phyloP scores from a whole-genome alignment of 768 basidiomycete species.

The Clathrus columnatus region DNA sequence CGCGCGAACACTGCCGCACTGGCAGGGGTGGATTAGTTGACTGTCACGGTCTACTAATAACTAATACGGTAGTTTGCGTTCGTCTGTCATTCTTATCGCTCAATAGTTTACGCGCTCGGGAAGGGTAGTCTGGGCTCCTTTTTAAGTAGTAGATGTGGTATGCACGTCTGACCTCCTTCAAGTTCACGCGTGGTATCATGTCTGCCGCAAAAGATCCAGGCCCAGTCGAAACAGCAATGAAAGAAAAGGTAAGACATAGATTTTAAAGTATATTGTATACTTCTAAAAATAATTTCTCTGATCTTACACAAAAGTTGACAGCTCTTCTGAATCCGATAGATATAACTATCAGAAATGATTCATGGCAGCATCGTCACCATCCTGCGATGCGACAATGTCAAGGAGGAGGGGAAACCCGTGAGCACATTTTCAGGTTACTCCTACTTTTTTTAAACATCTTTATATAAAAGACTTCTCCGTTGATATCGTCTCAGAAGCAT shows the following conservation, averaged over 20 bases:
- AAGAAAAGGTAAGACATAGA: slow-evolving; percentile 20
- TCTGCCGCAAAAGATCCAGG: slow-evolving; percentile 21
- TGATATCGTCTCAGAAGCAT: slow-evolving; percentile 60
- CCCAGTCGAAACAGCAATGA: slow-evolving; percentile 52
- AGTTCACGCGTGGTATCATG: slow-evolving; percentile 8
- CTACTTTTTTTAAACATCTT: not conserved
- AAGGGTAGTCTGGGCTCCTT: not conserved
- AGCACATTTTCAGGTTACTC: slow-evolving; percentile 24
- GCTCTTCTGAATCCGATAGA: slow-evolving; percentile 50
- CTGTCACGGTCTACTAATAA: not conserved
- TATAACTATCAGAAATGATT: slow-evolving; percentile 70
- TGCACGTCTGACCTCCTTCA: not conserved
- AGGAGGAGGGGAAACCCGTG: slow-evolving; percentile 76
- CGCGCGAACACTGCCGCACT: too few relatives aligned
- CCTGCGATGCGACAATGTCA: slow-evolving; percentile 66
- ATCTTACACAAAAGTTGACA: slow-evolving; percentile 41
- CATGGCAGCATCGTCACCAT: slow-evolving; percentile 80
- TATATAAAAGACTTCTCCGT: slow-evolving; percentile 60
- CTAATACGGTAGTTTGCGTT: not conserved
- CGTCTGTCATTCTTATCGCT: not conserved
- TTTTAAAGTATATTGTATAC: not conserved
- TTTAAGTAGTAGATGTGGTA: not conserved
- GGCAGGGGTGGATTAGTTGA: too few relatives aligned
- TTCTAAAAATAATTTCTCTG: not conserved
- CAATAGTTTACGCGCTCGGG: not conserved